These are phyloP conservation scores for Houttuynia cordata DNA, from an alignment of 164 flowering plant species.

Conservation along the genomic window DNA sequence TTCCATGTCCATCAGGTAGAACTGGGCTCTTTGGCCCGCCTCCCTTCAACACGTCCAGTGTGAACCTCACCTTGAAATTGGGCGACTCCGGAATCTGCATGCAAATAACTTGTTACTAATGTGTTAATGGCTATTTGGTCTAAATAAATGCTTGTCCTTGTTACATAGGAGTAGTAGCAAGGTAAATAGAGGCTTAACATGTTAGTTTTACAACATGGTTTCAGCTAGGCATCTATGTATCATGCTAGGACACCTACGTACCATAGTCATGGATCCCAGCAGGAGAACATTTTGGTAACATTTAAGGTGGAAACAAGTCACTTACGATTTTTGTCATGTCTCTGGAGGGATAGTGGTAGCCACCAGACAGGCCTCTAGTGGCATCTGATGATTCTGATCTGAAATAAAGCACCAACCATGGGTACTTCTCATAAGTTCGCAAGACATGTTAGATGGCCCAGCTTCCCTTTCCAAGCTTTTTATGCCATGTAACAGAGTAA, in stretches of 20 bases:
- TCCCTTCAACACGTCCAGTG: conserved; percentile 21
- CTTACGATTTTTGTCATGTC: conserved; percentile 63
- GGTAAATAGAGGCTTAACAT: too few species aligned
- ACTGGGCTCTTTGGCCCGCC: conserved; percentile 32
- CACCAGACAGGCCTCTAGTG: conserved; percentile 48
- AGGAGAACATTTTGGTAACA: too few species aligned
- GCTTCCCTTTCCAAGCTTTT: conserved; percentile 45
- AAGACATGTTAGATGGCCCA: conserved; percentile 54
- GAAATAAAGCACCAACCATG: conserved; percentile 72
- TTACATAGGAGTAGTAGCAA: too few species aligned
- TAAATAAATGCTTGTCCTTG: too few species aligned
- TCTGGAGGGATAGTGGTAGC: conserved; percentile 52
- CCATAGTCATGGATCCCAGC: too few species aligned
- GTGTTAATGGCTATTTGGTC: too few species aligned
- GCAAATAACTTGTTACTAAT: too few species aligned
- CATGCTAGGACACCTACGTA: too few species aligned
- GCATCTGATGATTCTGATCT: conserved; percentile 67
- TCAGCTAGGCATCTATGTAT: too few species aligned
- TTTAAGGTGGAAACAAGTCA: not conserved
- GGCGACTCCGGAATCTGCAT: conserved; percentile 30
- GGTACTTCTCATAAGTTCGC: conserved; percentile 59
- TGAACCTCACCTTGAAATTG: conserved; percentile 24
- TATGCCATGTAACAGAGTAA: conserved; percentile 49
- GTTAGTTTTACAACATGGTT: too few species aligned
- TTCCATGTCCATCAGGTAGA: conserved; percentile 37